phyloP scores from a whole-genome alignment of 805 yeast genomes.

The Grigorovia humatica region DNA sequence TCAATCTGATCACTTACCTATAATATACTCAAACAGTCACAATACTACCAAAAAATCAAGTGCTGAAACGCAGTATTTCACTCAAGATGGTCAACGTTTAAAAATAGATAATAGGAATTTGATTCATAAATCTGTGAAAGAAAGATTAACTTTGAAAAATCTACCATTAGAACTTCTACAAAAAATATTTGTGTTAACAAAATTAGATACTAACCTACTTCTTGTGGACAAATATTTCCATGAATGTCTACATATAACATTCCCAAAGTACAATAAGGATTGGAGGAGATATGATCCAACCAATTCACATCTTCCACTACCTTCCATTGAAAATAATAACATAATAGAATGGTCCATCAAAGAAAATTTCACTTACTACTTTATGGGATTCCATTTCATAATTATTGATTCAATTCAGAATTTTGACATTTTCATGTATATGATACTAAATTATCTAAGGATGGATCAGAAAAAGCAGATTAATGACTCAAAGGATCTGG shows the following conservation, averaged over 20 bases:
- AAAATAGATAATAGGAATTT: too few relatives aligned
- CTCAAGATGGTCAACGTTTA: too few relatives aligned
- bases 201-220: constrained; percentile 1
- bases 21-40: constrained; percentile 4
- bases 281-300: not conserved
- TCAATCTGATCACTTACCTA: constrained; percentile 1
- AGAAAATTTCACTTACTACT: not conserved
- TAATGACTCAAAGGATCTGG: not conserved
- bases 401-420: not conserved
- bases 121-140: not conserved
- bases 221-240: constrained; percentile 12
- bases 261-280: not conserved
- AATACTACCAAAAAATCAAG: not conserved
- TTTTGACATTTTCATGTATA: not conserved
- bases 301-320: not conserved
- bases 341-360: not conserved
- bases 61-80: too few relatives aligned
- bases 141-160: not conserved
- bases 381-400: not conserved
- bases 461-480: not conserved
- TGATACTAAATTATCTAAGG: not conserved
- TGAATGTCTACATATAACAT: constrained; percentile 10
- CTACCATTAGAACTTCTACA: constrained; percentile 12
- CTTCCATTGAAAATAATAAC: constrained; percentile 1
- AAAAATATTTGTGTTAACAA: constrained; percentile 7